Conservation (phyloP, 2,329 filamentous ascomycete species). For the Rhynchosporium secalis region DNA sequence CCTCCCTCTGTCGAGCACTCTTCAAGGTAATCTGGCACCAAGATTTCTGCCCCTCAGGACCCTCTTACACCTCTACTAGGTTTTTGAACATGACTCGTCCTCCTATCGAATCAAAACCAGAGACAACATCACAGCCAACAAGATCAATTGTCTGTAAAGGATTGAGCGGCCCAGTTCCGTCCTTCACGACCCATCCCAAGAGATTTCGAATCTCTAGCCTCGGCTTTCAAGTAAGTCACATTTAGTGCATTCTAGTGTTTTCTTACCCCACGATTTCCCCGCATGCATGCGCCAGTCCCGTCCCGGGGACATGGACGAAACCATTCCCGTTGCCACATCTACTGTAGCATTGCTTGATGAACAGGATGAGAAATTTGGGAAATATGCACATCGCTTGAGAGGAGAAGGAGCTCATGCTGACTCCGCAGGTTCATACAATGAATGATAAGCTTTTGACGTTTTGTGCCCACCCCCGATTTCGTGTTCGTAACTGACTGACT, state of each 20-base stretch:
- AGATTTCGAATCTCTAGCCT: not conserved
- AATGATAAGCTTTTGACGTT: too few relatives aligned
- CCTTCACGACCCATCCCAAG: not conserved
- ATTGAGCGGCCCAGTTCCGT: constrained; percentile 6
- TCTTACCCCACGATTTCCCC: constrained; percentile 10
- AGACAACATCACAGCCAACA: not conserved
- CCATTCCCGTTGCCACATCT: not conserved
- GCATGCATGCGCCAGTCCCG: not conserved
- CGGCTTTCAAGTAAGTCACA: constrained; percentile 8
- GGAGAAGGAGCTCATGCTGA: too few relatives aligned
- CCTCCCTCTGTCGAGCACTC: not conserved
- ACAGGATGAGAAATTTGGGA: too few relatives aligned
- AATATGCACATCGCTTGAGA: too few relatives aligned
- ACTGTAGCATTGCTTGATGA: too few relatives aligned
- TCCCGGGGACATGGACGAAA: not conserved
- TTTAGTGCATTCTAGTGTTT: not conserved
- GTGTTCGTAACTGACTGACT: too few relatives aligned
- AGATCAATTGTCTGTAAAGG: not conserved
- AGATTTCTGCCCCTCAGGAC: not conserved
- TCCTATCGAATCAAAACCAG: not conserved
- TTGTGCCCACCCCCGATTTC: too few relatives aligned
- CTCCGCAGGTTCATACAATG: too few relatives aligned
- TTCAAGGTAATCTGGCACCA: not conserved
- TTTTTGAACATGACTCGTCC: constrained; percentile 10
- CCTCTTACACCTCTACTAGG: not conserved